phyloP scores from a whole-genome alignment of 192 early-diverging fungal species.

The Coemansia sp. region DNA sequence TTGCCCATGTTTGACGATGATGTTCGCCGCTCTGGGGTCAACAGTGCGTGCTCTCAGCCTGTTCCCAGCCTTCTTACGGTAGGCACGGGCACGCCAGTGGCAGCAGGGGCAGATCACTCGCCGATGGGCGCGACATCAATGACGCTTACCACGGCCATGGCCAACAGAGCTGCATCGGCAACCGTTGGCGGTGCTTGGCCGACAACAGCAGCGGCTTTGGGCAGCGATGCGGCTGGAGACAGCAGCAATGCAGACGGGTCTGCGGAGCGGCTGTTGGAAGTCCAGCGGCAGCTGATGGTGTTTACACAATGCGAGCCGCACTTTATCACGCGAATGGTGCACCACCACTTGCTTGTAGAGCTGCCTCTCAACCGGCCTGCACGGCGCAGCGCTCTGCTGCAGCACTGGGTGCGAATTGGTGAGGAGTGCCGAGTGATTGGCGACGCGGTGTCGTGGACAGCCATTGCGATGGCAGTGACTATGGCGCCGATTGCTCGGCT shows the following conservation, averaged over 20 bases:
- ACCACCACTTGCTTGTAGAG: slow-evolving; percentile 64
- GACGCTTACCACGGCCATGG: not conserved
- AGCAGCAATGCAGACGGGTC: not conserved
- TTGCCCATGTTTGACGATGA: slow-evolving; percentile 13
- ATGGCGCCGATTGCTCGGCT: slow-evolving; percentile 64
- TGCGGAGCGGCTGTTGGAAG: slow-evolving; percentile 18
- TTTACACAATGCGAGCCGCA: slow-evolving; percentile 64
- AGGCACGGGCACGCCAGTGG: not conserved
- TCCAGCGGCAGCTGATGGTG: slow-evolving; percentile 45
- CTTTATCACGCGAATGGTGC: slow-evolving; percentile 66
- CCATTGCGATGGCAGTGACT: slow-evolving; percentile 66
- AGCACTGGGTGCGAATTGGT: slow-evolving; percentile 70
- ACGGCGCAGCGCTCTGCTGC: slow-evolving; percentile 55
- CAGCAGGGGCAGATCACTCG: slow-evolving; percentile 2
- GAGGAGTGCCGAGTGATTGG: slow-evolving; percentile 54
- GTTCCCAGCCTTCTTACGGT: slow-evolving; percentile 31
- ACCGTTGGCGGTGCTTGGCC: not conserved
- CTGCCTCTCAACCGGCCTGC: slow-evolving; percentile 49
- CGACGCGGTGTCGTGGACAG: slow-evolving; percentile 64
- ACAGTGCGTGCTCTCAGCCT: not conserved
- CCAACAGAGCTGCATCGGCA: not conserved
- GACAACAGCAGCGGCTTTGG: not conserved
- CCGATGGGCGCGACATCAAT: not conserved
- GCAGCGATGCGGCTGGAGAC: not conserved
- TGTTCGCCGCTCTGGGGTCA: not conserved